Base-by-base conservation (phyloP, 2,329 filamentous ascomycete genomes). In the Colletotrichum paranaense region DNA sequence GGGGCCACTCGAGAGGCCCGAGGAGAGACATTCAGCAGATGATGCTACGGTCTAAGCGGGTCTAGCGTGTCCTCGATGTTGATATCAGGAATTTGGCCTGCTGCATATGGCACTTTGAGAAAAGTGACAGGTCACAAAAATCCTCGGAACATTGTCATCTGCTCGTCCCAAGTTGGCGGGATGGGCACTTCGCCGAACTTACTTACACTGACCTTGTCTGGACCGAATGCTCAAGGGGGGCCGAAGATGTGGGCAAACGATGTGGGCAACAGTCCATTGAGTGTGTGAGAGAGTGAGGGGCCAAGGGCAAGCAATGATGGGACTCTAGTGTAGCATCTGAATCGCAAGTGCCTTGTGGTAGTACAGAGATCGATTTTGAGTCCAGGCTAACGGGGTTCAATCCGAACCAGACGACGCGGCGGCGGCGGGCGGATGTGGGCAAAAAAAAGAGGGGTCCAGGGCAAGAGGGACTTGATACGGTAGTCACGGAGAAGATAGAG, bases 281-380 rank as follows among this genome's bases (percentile, higher is more conserved):
- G 42, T 42, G 16, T 42, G 38, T 19, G 16, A 49, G 19, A 49
- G 42, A 49, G 42, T n/a, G 42, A 59, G 52, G 65, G 38, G 35
- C 68, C 24, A 38, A 53, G 49, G 57, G 30, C 46, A 58, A 12
- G 12, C 32, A 38, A 57, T 22, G 22, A 62, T 67, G 56, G 56
- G 26, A 24, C 52, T 72, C 38, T 68, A 64, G 42, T 46, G 16
- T 14, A 38, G 30, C 42, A 69, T 69, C 53, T 59, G 38, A 64
- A 69, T 63, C 58, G 38, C 42, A 58, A 46, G 42, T 42, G 67
- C 67, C 42, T 49, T 49, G 46, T 38, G 8, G 66, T 69, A 16
- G 66, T 30, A 69, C 66, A 69, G 26, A 72, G 70, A 62, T 73
- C 62, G 60, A 38, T 49, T 49, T 49, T 32, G 60, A 64, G 62